Conservation (phyloP, 169 alveolate species). For the Cystoisospora suis region DNA sequence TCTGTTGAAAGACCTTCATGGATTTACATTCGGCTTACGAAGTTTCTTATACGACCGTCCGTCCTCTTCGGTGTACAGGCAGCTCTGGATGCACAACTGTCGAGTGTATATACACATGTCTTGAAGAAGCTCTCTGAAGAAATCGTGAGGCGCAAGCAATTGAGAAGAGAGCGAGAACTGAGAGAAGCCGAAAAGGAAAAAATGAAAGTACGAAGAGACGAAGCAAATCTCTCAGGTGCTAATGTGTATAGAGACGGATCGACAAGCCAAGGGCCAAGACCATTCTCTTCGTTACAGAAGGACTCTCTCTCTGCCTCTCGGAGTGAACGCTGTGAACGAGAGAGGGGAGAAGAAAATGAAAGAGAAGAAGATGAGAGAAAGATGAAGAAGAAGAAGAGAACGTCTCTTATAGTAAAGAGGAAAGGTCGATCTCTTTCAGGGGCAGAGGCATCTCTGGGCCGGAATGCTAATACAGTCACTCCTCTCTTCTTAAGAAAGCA, state of each 20-base stretch:
- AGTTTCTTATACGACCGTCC: background rate
- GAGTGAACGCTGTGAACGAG: no score
- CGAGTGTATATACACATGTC: background rate
- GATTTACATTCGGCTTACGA: background rate
- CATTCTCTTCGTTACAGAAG: background rate
- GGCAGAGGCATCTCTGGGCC: no score
- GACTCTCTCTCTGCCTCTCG: background rate
- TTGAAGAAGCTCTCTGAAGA: background rate
- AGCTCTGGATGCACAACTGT: background rate
- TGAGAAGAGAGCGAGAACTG: background rate
- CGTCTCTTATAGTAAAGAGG: no score
- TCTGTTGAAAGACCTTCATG: background rate
- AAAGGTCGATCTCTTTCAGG: no score
- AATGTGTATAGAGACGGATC: background rate
- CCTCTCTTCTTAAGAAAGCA: no score
- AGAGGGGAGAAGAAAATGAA: background rate
- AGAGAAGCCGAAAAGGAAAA: background rate
- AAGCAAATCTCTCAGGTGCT: background rate
- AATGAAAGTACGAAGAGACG: background rate
- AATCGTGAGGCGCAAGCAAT: background rate
- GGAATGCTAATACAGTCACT: no score
- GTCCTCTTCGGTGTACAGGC: background rate
- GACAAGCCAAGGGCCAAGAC: background rate
- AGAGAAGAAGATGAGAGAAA: background rate
- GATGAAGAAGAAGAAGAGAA: background rate